phyloP scores from a whole-genome alignment of 2,329 filamentous ascomycete species.

The Aspergillus sp. region DNA sequence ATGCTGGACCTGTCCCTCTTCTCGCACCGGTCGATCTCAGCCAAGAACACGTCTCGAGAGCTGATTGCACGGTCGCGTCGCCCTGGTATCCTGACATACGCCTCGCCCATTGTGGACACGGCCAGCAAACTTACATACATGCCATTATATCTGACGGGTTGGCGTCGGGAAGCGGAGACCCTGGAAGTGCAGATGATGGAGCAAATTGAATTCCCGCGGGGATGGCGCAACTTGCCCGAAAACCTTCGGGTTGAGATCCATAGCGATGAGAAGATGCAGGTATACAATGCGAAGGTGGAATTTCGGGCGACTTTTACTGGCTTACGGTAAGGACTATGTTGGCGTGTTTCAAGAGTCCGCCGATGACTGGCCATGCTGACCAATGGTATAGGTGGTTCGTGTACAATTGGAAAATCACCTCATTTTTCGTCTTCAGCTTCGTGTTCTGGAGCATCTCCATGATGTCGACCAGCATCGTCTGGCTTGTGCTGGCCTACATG shows the following conservation, averaged over 20 bases:
- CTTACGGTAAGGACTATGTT: conserved; percentile 44
- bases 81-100: conserved; percentile 72
- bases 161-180: conserved; percentile 56
- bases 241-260: conserved; percentile 61
- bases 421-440: conserved; percentile 61
- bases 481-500: conserved; percentile 49
- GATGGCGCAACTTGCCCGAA: conserved; percentile 47
- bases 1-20: conserved; percentile 79
- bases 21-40: conserved; percentile 36
- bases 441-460: conserved; percentile 75
- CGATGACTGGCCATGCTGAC: conserved; percentile 2
- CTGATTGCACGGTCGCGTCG: conserved; percentile 61
- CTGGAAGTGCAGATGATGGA: conserved; percentile 69
- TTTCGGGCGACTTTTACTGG: conserved; percentile 72
- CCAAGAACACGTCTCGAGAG: conserved; percentile 22
- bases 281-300: conserved; percentile 63
- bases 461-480: conserved; percentile 58
- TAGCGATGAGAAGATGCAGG: conserved; percentile 62
- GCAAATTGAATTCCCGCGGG: conserved; percentile 56
- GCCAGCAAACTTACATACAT: conserved; percentile 58
- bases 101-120: conserved; percentile 60
- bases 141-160: conserved; percentile 62
- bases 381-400: conserved; percentile 61
- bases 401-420: conserved; percentile 70
- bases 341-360: not conserved